Evolutionary conservation across 345 rosid species (phyloP).

Genomic region (Erucastrum elatum): DNA sequence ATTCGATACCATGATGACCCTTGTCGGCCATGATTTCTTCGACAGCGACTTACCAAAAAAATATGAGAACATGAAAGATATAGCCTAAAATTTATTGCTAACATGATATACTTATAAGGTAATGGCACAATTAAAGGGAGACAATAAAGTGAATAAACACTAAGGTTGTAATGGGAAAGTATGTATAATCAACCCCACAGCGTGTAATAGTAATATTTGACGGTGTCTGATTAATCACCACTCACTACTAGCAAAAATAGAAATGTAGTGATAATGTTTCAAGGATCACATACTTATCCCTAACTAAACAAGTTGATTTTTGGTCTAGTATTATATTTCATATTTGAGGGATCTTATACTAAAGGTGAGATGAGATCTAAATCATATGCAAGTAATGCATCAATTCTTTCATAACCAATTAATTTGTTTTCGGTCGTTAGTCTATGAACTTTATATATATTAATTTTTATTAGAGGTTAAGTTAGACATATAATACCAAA

Average conservation of each 20-base stretch:
- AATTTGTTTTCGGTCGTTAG: too few species aligned
- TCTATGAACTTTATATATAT: too few species aligned
- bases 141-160: conserved; percentile 32
- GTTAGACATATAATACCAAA: background rate
- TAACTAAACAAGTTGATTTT: background rate
- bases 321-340: background rate
- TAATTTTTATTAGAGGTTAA: background rate
- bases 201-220: conserved; percentile 4
- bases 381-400: background rate
- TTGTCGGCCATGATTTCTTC: conserved; percentile 36
- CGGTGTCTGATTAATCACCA: conserved; percentile 13
- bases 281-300: background rate
- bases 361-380: background rate
- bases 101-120: conserved; percentile 21
- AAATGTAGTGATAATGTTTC: background rate
- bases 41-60: background rate
- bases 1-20: conserved; percentile 36
- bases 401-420: too few species aligned
- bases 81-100: conserved; percentile 16
- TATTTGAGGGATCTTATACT: background rate
- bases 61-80: conserved; percentile 11
- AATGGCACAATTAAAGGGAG: conserved; percentile 31
- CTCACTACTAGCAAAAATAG: background rate
- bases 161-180: conserved; percentile 30
- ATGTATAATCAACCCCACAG: conserved; percentile 29